Evolutionary conservation across 495 filamentous ascomycete species (phyloP), one percentile per base, ranked within the genome.

Genomic region (Apodospora peruviana): DNA sequence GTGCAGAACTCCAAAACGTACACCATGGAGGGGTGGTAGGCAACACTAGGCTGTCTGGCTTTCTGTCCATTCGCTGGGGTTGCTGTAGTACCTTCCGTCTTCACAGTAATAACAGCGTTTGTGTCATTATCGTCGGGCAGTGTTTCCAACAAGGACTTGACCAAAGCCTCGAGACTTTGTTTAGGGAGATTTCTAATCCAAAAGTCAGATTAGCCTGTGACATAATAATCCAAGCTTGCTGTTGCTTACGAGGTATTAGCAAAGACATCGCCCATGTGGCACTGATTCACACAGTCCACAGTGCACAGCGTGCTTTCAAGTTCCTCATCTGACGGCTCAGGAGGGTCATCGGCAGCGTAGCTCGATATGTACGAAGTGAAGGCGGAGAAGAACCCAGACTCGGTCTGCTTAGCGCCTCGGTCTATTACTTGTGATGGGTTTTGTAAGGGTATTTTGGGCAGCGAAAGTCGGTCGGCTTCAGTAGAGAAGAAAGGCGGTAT

Each of bases 301-400:
- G 94, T 91, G 62, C 86, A 90, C 14, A 97, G 68, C 0, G 93
- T 97, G 62, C 91, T 95, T 53, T 97, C 94, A 40, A 99, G 74
- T 64, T 99, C 93, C 59, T 97, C 93, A 47, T 96, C 90, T 1
- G 93, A 96, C 1, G 93, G 93, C 68, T 97, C 94, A 5, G 93
- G 93, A 9, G 93, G 93, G 55, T 99, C 93, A 61, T 96, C 94
- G 16, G 90, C 94, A 21, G 94, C 93, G 70, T 97, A 96, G 62
- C 90, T 96, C n/a, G 91, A 94, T 18, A 99, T 87, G 54, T 96
- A 97, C 4, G 88, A 95, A 1, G 91, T 90, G 50, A 99, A 86
- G 4, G 93, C 88, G 4, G 90, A 95, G 59, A 99, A 86, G 18
- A 99, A 74, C 5, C 94, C 90, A 2, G 81, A 78, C 19, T 99